A percentile compares a stretch with the other conserved stretches of the same genome.
Evolutionary conservation across 2,329 filamentous ascomycete genomes (phyloP).

Genomic region (Leptodontidium sp.): DNA sequence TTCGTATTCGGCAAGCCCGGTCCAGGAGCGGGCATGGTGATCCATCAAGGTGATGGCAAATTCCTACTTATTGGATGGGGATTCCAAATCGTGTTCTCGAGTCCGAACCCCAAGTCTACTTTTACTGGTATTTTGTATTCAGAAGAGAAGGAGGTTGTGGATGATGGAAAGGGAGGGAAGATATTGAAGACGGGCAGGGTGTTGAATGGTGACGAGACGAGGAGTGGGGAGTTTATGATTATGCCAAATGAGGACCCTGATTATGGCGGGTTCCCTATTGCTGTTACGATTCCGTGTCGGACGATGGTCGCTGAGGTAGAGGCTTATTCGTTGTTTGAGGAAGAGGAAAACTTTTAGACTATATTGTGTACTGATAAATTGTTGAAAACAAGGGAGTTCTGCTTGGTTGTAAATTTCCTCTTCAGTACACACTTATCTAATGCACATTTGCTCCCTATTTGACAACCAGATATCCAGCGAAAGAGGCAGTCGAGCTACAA

Average conservation of each 20-base stretch:
- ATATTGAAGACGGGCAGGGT: constrained; percentile 46
- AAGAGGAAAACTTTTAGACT: constrained; percentile 26
- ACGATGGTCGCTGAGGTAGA: constrained; percentile 57
- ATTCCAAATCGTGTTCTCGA: constrained; percentile 50
- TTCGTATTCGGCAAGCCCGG: constrained; percentile 53
- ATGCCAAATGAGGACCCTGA: constrained; percentile 50
- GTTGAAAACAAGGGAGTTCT: no score
- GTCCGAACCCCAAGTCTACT: constrained; percentile 45
- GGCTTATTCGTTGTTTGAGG: constrained; percentile 46
- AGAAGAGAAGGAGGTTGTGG: constrained; percentile 46
- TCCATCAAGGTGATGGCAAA: constrained; percentile 47
- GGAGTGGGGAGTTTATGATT: constrained; percentile 42
- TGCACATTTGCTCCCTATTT: no score
- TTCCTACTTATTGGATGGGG: constrained; percentile 51
- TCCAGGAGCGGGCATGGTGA: constrained; percentile 50
- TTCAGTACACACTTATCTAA: no score
- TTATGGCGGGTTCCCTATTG: constrained; percentile 64
- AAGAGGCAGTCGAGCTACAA: no score
- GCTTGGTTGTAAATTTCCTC: no score
- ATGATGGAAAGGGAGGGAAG: constrained; percentile 36
- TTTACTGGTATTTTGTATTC: constrained; percentile 51
- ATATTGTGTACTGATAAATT: background rate
- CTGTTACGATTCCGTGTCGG: constrained; percentile 59
- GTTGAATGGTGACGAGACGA: constrained; percentile 53
- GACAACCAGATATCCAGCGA: no score